A percentile compares a stretch with the other conserved stretches of the same genome.
These are phyloP conservation scores for Calvatia gigantea DNA, from an alignment of 768 basidiomycete genomes.

Conservation along the genomic window DNA sequence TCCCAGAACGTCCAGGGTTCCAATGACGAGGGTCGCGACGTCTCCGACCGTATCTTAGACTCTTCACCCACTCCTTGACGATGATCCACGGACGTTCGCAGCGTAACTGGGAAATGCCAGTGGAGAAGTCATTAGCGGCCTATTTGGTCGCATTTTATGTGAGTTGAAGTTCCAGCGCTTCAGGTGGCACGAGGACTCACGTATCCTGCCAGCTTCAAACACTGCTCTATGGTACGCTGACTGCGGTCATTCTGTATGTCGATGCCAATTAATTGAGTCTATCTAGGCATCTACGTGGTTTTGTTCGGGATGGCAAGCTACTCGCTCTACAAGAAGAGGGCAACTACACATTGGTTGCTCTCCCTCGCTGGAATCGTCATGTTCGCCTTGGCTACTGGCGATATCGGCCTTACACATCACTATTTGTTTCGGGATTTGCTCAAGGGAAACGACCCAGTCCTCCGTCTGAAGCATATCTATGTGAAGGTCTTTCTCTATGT, in stretches of 20 bases:
- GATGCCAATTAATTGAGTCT: neutral
- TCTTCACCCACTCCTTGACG: neutral
- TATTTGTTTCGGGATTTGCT: conserved; percentile 25
- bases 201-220: neutral
- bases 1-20: too few relatives aligned
- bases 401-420: conserved; percentile 29
- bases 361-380: conserved; percentile 28
- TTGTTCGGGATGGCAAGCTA: conserved; percentile 31
- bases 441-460: conserved; percentile 16
- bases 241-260: too few relatives aligned
- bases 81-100: neutral
- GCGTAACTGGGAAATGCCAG: neutral
- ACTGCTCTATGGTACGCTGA: neutral
- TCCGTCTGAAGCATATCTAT: conserved; percentile 26
- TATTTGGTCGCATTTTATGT: neutral
- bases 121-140: neutral
- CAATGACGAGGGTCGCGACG: too few relatives aligned
- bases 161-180: neutral
- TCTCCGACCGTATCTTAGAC: too few relatives aligned
- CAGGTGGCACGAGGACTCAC: neutral
- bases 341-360: conserved; percentile 23
- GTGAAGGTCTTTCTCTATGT: conserved; percentile 24
- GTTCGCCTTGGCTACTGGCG: conserved; percentile 31
- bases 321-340: conserved; percentile 24
- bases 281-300: conserved; percentile 31